Evolutionary conservation across 148 eudicot species (phyloP).

Genomic region (Polygonum aviculare): DNA sequence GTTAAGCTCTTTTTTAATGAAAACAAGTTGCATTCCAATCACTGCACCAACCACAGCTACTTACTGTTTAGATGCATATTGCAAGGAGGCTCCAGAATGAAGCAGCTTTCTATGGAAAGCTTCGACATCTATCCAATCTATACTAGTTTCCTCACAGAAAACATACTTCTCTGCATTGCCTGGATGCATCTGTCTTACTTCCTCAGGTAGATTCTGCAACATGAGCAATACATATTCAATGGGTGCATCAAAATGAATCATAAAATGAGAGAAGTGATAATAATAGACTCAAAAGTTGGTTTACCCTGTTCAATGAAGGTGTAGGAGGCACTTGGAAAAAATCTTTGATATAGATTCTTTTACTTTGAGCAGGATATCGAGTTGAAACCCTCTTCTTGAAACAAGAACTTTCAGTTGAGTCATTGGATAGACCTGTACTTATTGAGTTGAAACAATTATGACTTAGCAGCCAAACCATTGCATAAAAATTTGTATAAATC

Average conservation of each 20-base stretch:
- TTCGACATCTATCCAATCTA: conserved; percentile 45
- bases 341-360: conserved; percentile 54
- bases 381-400: conserved; percentile 41
- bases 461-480: conserved; percentile 1
- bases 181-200: conserved; percentile 52
- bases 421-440: conserved; percentile 32
- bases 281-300: conserved; percentile 1
- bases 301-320: conserved; percentile 29
- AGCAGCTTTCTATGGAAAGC: conserved; percentile 55
- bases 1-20: neutral
- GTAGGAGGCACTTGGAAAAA: conserved; percentile 45
- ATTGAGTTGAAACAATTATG: conserved; percentile 8
- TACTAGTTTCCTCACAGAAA: conserved; percentile 38
- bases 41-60: conserved; percentile 24
- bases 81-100: conserved; percentile 66
- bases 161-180: conserved; percentile 38
- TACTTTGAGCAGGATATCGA: conserved; percentile 48
- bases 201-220: conserved; percentile 45
- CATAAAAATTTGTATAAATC: neutral
- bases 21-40: neutral
- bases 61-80: conserved; percentile 64
- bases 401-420: conserved; percentile 32
- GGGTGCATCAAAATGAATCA: neutral
- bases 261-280: neutral
- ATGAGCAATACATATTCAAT: conserved; percentile 14